Evolutionary conservation across 2,329 filamentous ascomycete genomes (phyloP), one percentile per base, ranked within the genome.

Genomic region (Apiospora saccharicola): DNA sequence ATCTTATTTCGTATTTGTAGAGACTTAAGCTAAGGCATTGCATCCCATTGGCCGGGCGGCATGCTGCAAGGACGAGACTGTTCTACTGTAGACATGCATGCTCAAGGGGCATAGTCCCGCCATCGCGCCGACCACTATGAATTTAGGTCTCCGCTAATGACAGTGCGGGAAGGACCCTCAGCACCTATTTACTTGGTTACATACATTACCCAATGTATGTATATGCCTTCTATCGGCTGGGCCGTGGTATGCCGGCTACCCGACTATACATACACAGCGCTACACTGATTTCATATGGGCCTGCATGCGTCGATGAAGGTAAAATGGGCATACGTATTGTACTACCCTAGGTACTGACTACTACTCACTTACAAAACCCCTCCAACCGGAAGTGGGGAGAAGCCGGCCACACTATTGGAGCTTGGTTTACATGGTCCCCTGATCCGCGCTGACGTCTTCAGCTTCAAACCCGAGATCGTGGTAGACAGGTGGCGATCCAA

Each of bases 11-110:
- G 57, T 64, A 64, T 41, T 12, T 22, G 57, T 64, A 34, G 30
- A 64, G n/a, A 64, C 57, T 41, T 34, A 64, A 13, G 19, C 34
- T 22, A 41, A 24, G 34, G 57, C 57, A 64, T 64, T 10, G 16
- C 22, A 64, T 41, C 57, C 57, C 30, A 41, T 64, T 64, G 57
- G 57, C 19, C 57, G 10, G 57, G 34, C 57, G 57, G 57, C 57
- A 41, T 64, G 34, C 34, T 64, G 57, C 57, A 64, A 64, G 57
- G 34, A 41, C 30, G 57, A 64, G 34, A 64, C 57, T 41, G 34
- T 64, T 64, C 34, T 64, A 64, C 34, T 41, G 57, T 64, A 64
- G 57, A 64, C 57, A 64, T 64, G 57, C 57, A 64, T 64, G 34
- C 57, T 16, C 30, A 41, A 64, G 57, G 57, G 57, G 57, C 34